phyloP scores from a whole-genome alignment of 768 basidiomycete genomes.

The Lanmaoa pseudosensibilis region DNA sequence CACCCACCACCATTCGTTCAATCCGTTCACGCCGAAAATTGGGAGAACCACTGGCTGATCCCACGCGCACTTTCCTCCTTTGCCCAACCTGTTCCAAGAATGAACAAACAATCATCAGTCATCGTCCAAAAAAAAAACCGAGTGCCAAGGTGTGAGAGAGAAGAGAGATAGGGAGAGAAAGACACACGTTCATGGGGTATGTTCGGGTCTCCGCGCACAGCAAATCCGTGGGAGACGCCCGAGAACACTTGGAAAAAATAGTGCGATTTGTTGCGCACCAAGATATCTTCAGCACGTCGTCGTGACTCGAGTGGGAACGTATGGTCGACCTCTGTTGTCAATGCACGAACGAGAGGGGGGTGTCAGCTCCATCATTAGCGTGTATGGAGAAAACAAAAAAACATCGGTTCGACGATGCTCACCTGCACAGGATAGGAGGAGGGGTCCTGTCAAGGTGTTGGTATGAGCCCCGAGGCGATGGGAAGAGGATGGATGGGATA shows the following conservation, averaged over 20 bases:
- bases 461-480: background rate
- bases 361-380: background rate
- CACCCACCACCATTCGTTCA: background rate
- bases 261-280: slow-evolving; percentile 45
- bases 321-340: slow-evolving; percentile 45
- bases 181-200: slow-evolving; percentile 22
- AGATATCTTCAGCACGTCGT: slow-evolving; percentile 54
- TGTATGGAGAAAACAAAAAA: background rate
- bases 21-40: background rate
- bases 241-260: slow-evolving; percentile 61
- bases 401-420: background rate
- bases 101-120: background rate
- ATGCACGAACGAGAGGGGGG: background rate
- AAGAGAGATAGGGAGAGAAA: no score
- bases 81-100: slow-evolving; percentile 48
- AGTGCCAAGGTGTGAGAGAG: background rate
- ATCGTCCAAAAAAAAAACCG: background rate
- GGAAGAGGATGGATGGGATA: background rate
- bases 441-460: slow-evolving; percentile 4
- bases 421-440: slow-evolving; percentile 28
- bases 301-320: slow-evolving; percentile 51
- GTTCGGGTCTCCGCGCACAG: slow-evolving; percentile 15
- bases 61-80: slow-evolving; percentile 56
- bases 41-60: slow-evolving; percentile 47
- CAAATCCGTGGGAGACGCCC: slow-evolving; percentile 33